Conservation (phyloP, 2,329 filamentous ascomycete species). For the Cytospora leucostoma region DNA sequence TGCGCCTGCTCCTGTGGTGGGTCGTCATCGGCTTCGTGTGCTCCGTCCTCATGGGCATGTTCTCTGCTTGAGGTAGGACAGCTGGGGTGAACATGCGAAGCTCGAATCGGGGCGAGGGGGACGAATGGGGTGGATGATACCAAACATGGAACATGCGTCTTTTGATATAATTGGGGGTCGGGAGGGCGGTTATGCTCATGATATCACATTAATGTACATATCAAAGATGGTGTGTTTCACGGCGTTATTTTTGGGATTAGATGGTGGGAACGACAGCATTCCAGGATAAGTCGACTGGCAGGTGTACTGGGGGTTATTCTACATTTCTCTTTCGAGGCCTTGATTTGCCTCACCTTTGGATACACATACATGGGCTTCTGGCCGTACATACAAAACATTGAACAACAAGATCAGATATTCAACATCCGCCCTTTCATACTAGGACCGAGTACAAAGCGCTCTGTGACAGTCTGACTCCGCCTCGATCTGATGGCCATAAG, state of each 20-base stretch:
- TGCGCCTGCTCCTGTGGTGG: conserved; percentile 31
- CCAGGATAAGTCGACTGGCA: neutral
- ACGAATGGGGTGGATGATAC: neutral
- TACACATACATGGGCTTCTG: no score
- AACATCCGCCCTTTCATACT: no score
- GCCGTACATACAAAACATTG: no score
- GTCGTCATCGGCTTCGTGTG: conserved; percentile 27
- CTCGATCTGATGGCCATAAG: no score
- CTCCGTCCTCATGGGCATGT: conserved; percentile 28
- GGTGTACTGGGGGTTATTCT: neutral
- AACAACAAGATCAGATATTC: no score
- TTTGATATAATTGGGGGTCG: neutral
- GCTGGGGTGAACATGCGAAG: no score
- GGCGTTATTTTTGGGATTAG: neutral
- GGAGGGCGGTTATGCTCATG: neutral
- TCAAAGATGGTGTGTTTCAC: neutral
- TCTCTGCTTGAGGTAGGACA: conserved; percentile 8
- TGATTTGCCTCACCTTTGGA: neutral
- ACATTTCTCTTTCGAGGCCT: neutral
- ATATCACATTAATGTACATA: neutral
- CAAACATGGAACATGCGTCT: neutral
- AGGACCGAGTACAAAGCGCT: no score
- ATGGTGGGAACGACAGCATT: neutral
- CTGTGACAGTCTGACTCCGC: no score
- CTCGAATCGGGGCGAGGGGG: no score